phyloP scores from a whole-genome alignment of 225 moss, liverwort and hornwort genomes.

The Lunularia cruciata region DNA sequence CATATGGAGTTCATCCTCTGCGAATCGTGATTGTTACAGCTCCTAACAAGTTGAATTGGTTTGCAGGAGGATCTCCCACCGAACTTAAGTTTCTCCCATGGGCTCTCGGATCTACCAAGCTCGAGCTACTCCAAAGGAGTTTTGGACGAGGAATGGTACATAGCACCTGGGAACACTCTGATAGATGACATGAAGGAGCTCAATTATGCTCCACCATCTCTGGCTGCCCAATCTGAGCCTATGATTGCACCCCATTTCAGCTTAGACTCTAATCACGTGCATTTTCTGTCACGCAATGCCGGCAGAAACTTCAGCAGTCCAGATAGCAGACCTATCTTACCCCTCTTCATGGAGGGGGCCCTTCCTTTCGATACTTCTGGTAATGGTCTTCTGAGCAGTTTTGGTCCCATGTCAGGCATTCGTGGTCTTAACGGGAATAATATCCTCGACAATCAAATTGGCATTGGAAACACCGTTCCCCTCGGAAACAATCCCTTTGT shows the following conservation, averaged over 20 bases:
- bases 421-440: not conserved
- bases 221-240: constrained; percentile 18
- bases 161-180: constrained; percentile 35
- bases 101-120: constrained; percentile 10
- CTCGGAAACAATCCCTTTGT: not conserved
- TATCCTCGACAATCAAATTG: constrained; percentile 3
- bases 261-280: constrained; percentile 7
- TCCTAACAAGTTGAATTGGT: not conserved
- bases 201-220: constrained; percentile 31
- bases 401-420: not conserved
- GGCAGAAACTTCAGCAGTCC: not conserved
- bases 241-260: constrained; percentile 1
- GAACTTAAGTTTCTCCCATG: constrained; percentile 12
- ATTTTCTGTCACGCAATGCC: constrained; percentile 10
- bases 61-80: constrained; percentile 15
- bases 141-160: constrained; percentile 18
- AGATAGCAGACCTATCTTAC: constrained; percentile 1
- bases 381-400: constrained; percentile 1
- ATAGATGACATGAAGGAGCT: constrained; percentile 53
- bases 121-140: constrained; percentile 12
- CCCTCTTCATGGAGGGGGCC: constrained; percentile 8
- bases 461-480: not conserved
- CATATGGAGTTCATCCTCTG: too few relatives aligned
- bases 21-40: too few relatives aligned
- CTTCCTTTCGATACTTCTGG: not conserved